Conservation (phyloP, 441 rosid genomes). For the Erysimum pusillum region DNA sequence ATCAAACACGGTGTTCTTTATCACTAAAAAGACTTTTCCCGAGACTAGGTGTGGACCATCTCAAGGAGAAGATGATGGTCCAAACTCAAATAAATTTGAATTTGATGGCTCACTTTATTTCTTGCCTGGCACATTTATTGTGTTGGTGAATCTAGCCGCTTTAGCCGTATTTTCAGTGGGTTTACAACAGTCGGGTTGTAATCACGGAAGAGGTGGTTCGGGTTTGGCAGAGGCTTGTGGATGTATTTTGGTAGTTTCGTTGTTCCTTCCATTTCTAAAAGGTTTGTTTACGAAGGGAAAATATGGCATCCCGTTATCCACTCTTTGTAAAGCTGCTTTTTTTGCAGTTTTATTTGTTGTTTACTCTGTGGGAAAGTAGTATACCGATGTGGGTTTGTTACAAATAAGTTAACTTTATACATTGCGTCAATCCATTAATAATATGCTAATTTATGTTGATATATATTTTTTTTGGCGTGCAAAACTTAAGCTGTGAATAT, state of each 20-base stretch:
- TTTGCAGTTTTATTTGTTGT: conserved; percentile 29
- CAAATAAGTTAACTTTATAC: background rate
- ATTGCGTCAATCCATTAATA: background rate
- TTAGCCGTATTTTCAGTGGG: conserved; percentile 33
- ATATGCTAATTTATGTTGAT: background rate
- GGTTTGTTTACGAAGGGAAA: conserved; percentile 61
- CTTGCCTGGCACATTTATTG: conserved; percentile 64
- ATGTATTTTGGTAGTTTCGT: conserved; percentile 34
- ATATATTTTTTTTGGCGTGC: background rate
- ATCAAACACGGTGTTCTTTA: conserved; percentile 56
- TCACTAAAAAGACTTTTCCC: conserved; percentile 54
- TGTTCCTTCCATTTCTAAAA: conserved; percentile 32
- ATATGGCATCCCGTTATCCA: conserved; percentile 49
- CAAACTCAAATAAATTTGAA: conserved; percentile 41
- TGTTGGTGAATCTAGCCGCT: conserved; percentile 56
- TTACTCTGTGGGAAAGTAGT: conserved; percentile 10
- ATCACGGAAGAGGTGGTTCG: conserved; percentile 19
- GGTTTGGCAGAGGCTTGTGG: conserved; percentile 37
- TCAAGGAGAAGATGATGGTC: conserved; percentile 4
- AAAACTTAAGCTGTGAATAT: background rate
- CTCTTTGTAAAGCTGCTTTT: conserved; percentile 33
- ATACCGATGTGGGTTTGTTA: background rate
- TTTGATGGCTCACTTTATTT: conserved; percentile 57
- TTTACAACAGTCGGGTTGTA: conserved; percentile 6
- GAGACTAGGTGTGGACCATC: background rate